Evolutionary conservation across 106 monocot species (phyloP).

Genomic region (Dioscorea alata): DNA sequence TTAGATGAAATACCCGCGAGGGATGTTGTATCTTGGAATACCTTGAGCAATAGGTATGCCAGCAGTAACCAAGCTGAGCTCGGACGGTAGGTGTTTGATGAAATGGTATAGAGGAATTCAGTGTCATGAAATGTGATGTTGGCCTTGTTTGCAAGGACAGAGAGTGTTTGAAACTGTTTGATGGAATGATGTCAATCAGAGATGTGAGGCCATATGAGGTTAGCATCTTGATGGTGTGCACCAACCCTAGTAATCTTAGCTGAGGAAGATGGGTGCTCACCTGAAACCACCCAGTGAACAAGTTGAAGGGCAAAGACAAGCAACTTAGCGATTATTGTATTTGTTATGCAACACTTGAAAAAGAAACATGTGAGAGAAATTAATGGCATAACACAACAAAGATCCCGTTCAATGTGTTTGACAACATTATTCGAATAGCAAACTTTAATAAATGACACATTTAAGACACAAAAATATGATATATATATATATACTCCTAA

Average conservation of each 20-base stretch:
- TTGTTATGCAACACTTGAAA: too few relatives aligned
- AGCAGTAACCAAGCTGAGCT: slow-evolving; percentile 12
- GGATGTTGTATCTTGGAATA: slow-evolving; percentile 59
- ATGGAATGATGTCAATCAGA: slow-evolving; percentile 30
- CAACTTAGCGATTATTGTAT: too few relatives aligned
- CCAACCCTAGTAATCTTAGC: slow-evolving; percentile 37
- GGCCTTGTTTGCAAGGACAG: slow-evolving; percentile 40
- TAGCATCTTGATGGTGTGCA: slow-evolving; percentile 56
- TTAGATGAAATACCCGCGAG: slow-evolving; percentile 43
- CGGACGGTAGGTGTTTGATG: slow-evolving; percentile 46
- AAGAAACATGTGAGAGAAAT: too few relatives aligned
- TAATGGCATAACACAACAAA: too few relatives aligned
- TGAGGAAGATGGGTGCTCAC: slow-evolving; percentile 40
- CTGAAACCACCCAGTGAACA: slow-evolving; percentile 13
- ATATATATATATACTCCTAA: too few relatives aligned
- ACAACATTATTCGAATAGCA: too few relatives aligned
- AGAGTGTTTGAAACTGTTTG: slow-evolving; percentile 59
- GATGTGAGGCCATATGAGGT: slow-evolving; percentile 40
- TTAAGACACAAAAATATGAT: too few relatives aligned
- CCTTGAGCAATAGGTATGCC: slow-evolving; percentile 48
- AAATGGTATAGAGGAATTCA: slow-evolving; percentile 34
- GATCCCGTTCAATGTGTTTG: too few relatives aligned
- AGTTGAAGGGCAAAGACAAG: neutral
- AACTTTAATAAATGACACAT: too few relatives aligned
- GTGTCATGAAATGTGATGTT: slow-evolving; percentile 75